A percentile compares a stretch with the other conserved stretches of the same genome.
These are phyloP conservation scores for Calonectria montana DNA, from an alignment of 2,329 filamentous ascomycete species.

Conservation along the genomic window DNA sequence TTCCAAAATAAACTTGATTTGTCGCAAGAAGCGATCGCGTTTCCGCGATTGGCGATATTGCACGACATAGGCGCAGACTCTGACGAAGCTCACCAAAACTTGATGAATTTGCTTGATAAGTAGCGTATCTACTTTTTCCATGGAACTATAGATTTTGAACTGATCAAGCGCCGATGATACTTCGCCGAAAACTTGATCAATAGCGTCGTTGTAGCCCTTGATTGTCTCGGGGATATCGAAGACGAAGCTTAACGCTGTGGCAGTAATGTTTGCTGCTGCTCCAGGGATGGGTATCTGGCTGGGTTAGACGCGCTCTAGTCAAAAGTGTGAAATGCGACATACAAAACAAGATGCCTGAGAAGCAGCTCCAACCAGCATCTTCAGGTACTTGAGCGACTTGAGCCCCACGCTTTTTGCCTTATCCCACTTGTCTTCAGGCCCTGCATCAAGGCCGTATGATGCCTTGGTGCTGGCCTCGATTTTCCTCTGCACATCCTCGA, in stretches of 20 bases:
- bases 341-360: background rate
- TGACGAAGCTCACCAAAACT: background rate
- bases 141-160: slow-evolving; percentile 2
- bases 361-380: background rate
- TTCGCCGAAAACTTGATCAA: background rate
- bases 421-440: background rate
- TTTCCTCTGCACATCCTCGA: background rate
- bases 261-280: background rate
- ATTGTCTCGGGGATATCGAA: background rate
- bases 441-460: background rate
- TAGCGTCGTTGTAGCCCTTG: background rate
- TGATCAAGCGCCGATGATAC: background rate
- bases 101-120: background rate
- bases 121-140: background rate
- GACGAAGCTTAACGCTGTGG: background rate
- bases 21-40: background rate
- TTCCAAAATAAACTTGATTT: background rate
- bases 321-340: background rate
- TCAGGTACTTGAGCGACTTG: background rate
- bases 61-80: background rate
- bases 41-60: background rate
- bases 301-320: background rate
- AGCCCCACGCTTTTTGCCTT: background rate
- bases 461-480: background rate
- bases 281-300: background rate